phyloP scores from a whole-genome alignment of 148 eudicot species.

The Polygonum aviculare region DNA sequence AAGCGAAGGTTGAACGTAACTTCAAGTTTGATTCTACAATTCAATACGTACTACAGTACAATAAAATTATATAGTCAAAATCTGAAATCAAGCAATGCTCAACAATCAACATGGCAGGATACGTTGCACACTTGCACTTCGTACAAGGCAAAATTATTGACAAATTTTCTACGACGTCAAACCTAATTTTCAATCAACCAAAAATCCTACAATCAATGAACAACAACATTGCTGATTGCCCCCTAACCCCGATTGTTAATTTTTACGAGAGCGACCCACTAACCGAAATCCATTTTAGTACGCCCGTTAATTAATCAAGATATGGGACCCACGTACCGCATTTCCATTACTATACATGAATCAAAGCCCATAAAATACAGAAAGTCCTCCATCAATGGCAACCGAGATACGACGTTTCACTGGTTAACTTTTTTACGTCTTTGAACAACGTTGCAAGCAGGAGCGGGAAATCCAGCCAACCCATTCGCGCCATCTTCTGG shows the following conservation, averaged over 20 bases:
- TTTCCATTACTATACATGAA: background rate
- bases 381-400: background rate
- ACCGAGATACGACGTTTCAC: background rate
- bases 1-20: background rate
- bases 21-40: background rate
- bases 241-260: background rate
- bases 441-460: conserved; percentile 3
- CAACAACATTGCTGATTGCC: background rate
- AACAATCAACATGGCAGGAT: background rate
- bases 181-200: background rate
- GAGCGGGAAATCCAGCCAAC: background rate
- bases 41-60: no score
- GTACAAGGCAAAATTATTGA: no score
- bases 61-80: no score
- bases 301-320: background rate
- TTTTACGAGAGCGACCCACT: background rate
- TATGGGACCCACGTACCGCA: background rate
- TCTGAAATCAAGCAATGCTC: no score
- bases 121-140: background rate
- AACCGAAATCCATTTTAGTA: background rate
- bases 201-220: background rate
- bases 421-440: background rate
- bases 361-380: background rate
- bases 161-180: no score
- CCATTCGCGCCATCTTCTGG: background rate